Conservation (phyloP, 2,329 filamentous ascomycete species). For the Ophiocordyceps camponoti-floridani region DNA sequence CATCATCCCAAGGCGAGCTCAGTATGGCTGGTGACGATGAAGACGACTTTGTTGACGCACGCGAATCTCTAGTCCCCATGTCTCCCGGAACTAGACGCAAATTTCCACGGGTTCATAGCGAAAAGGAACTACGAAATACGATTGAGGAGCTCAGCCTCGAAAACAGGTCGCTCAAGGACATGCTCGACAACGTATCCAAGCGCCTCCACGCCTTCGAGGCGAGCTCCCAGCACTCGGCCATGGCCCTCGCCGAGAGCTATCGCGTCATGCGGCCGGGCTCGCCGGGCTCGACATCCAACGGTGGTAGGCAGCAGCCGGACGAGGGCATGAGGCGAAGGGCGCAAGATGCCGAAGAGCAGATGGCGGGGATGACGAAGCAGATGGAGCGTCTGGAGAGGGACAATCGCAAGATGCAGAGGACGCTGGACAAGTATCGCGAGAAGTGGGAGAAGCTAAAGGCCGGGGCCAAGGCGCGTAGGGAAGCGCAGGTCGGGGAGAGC, state of each 20-base stretch:
- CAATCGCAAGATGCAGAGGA: conserved; percentile 35
- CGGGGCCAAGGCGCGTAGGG: conserved; percentile 36
- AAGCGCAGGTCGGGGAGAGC: conserved; percentile 21
- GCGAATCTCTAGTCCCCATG: conserved; percentile 39
- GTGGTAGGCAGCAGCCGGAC: conserved; percentile 8
- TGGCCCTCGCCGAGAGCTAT: conserved; percentile 73
- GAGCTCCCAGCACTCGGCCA: conserved; percentile 71
- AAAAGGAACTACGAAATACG: conserved; percentile 40
- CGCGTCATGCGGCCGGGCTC: conserved; percentile 41
- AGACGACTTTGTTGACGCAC: conserved; percentile 81
- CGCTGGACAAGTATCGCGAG: conserved; percentile 38
- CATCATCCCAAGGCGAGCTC: conserved; percentile 30
- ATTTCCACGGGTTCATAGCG: conserved; percentile 20
- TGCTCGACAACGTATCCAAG: conserved; percentile 71
- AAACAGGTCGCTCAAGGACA: conserved; percentile 69
- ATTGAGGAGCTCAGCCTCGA: conserved; percentile 80
- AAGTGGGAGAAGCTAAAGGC: conserved; percentile 45
- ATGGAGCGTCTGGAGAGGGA: conserved; percentile 49
- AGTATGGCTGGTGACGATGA: conserved; percentile 39
- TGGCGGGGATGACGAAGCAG: conserved; percentile 38
- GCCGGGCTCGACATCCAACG: conserved; percentile 31
- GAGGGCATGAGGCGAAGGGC: conserved; percentile 28
- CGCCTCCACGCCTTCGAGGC: conserved; percentile 88
- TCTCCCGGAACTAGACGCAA: conserved; percentile 23
- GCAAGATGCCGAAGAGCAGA: conserved; percentile 49